A percentile compares a stretch with the other conserved stretches of the same genome.
phyloP scores from a whole-genome alignment of 2,329 filamentous ascomycete species.

The Colletotrichum sp. region DNA sequence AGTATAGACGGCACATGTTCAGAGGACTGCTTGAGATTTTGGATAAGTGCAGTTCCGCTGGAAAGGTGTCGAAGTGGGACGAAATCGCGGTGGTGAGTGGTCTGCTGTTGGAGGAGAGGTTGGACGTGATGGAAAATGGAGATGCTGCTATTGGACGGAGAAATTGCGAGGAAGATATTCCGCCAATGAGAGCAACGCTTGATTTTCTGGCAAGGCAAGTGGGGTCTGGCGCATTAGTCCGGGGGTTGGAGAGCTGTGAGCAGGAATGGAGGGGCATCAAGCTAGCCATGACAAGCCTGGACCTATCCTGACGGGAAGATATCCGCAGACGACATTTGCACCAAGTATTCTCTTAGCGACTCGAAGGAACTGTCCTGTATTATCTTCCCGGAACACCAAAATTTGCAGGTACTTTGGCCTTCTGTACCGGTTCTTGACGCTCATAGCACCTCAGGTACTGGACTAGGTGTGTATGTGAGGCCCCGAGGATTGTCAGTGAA shows the following conservation, averaged over 20 bases:
- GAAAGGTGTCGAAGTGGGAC: not conserved
- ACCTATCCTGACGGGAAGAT: not conserved
- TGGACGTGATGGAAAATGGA: not conserved
- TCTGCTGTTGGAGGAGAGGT: not conserved
- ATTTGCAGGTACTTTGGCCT: not conserved
- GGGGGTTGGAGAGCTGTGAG: not conserved
- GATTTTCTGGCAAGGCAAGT: not conserved
- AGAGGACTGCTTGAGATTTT: not conserved
- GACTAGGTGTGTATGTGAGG: not conserved
- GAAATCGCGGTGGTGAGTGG: not conserved
- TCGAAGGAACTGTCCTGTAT: not conserved
- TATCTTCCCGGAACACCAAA: not conserved
- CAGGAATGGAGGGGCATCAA: not conserved
- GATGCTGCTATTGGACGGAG: slow-evolving; percentile 9
- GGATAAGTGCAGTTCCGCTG: not conserved
- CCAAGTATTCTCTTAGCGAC: not conserved
- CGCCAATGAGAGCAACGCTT: not conserved
- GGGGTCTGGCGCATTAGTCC: not conserved
- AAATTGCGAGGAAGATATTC: slow-evolving; percentile 1
- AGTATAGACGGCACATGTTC: not conserved
- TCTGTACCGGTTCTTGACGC: not conserved
- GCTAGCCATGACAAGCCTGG: not conserved
- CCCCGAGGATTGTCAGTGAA: not conserved
- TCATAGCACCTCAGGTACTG: not conserved
- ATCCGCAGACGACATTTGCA: not conserved